Evolutionary conservation across 1,284 basidiomycete species (phyloP), one percentile per base, ranked within the genome.

Genomic region (Puccinia hordei): DNA sequence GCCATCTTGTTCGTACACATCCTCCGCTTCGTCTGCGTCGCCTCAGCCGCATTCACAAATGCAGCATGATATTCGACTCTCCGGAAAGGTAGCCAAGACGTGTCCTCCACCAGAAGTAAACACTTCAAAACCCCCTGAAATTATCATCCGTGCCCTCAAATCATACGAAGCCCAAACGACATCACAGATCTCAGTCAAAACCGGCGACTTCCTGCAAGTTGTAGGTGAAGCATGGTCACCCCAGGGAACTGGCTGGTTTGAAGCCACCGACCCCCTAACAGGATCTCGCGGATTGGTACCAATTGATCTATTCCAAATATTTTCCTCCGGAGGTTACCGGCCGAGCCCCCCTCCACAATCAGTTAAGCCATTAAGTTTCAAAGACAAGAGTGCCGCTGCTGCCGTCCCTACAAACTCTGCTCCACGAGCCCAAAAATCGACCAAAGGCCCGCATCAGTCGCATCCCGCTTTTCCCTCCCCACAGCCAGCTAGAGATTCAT

Each of bases 171-270:
- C 93, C 1, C 88, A 89, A 79, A 90, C 91, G 0, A 93, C 94
- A 0, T 91, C 93, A 84, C 92, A 98, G 85, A 90, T 99, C 77
- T 90, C 92, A 61, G 99, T 98, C 85, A 88, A 90, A 83, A 92
- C 93, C 86, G 97, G 97, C 82, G 97, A 99, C 87, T 98, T 98
- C 87, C 98, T 98, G 88, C 93, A 98, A 87, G 95, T 99, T 81
- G 88, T 93, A 49, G 90, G 90, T 82, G 93, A 96, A 83, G 87
- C 89, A 22, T 66, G 90, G 81, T 68, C 82, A 71, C 85, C 87
- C 63, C 85, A 88, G 33, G 85, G 86, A n/a, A 6, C 59, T n/a
- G 83, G 86, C 53, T 87, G 87, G 87, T 86, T 86, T 82, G 86
- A 87, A 76, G 87, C 87, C 1, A 84, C 83, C 75, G 87, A 99